Evolutionary conservation across 805 yeast genomes (phyloP), one percentile per base, ranked within the genome.

Genomic region (Saccharomycopsis schoenii): DNA sequence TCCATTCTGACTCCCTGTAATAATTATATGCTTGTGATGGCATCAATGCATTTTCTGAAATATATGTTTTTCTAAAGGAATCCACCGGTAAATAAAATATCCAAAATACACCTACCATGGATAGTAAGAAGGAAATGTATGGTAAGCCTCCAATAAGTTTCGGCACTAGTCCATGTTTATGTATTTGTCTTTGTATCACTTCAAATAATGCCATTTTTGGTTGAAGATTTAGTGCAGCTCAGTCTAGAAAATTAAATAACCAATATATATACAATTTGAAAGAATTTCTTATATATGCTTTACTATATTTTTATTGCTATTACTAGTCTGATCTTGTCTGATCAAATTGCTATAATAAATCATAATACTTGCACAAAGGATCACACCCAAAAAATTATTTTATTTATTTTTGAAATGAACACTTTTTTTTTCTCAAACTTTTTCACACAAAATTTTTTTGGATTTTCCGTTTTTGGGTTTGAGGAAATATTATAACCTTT

Each of bases 1-100:
- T 89, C 97, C 98, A 94, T 70, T 94, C 98, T 50, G 90, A 83
- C 69, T 93, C 98, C 60, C 97, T 79, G 71, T 89, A 94, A 70
- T 90, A 91, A 25, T 96, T 85, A 67, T 86, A 85, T 1, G 94
- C 98, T 71, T 94, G 98, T 0, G 96, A 92, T 8, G 99, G 97
- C 89, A 94, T 85, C 71, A 94, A 76, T 39, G 99, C 99, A 73
- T 94, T 94, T 70, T 94, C 99, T 8, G 96, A 87, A 12, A 92
- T 87, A 71, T 94, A 94, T 1, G 97, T 90, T 64, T 78, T 73
- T 60, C 97, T 77, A 71, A 76, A 89, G 21, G 97, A 98, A 17
- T 87, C 87, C 66, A 83, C 64, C 0, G 98, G 97, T 57, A 91
- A 75, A 24, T 73, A 67, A 4, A 79, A 72, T n/a, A 94, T 74